These are phyloP conservation scores for Nakataea oryzae DNA, from an alignment of 2,329 filamentous ascomycete genomes.

Conservation along the genomic window DNA sequence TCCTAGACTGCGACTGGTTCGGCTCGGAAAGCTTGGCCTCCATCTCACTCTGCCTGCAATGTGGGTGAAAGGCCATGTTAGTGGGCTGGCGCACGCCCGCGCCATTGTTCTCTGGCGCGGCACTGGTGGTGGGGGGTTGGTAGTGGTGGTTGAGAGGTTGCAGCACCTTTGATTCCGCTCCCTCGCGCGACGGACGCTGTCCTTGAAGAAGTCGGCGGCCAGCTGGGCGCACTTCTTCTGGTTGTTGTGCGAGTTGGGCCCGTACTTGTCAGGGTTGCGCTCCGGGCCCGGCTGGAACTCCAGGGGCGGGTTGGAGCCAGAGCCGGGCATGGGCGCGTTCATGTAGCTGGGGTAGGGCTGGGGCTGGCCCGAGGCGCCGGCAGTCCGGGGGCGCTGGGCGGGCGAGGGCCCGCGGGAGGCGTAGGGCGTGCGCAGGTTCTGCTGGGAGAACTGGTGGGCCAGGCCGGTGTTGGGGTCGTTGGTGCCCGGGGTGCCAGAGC, in stretches of 20 bases:
- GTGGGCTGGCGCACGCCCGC: not conserved
- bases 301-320: constrained; percentile 41
- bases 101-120: not conserved
- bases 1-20: constrained; percentile 61
- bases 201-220: constrained; percentile 92
- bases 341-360: constrained; percentile 56
- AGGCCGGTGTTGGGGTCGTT: constrained; percentile 85
- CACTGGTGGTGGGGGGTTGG: not conserved
- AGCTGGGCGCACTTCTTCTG: constrained; percentile 60
- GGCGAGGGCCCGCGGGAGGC: constrained; percentile 58
- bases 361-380: constrained; percentile 56
- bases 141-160: not conserved
- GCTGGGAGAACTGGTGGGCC: constrained; percentile 92
- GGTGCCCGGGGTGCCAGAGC: constrained; percentile 47
- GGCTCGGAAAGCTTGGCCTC: constrained; percentile 76
- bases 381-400: constrained; percentile 71
- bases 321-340: constrained; percentile 56
- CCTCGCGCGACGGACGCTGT: constrained; percentile 90
- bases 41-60: constrained; percentile 72
- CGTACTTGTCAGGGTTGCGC: constrained; percentile 74
- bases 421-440: constrained; percentile 76
- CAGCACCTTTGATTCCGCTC: constrained; percentile 90
- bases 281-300: constrained; percentile 74
- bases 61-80: not conserved
- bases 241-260: constrained; percentile 54